Base-by-base conservation (phyloP, 441 rosid species). In the Isatis lusitanica region DNA sequence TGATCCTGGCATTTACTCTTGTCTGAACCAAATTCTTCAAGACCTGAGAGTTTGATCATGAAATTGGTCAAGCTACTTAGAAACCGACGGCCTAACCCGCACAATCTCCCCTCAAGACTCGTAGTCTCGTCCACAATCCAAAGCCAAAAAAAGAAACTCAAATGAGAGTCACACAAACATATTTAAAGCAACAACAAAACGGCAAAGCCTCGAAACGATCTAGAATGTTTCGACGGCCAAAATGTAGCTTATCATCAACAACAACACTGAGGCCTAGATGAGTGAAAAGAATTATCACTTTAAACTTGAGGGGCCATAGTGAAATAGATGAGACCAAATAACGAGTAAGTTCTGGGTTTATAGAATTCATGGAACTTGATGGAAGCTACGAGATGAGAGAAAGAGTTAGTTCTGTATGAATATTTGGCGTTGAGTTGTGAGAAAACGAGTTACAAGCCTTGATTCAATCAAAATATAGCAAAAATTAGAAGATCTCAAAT, bases 1-100 rank as follows among this genome's bases (percentile, higher is more conserved):
- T 90, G 97, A 75, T 87, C 88, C 77, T 89, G 99, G 75, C 99
- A 90, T 85, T 88, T 92, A 77, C 92, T 88, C 90, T 87, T 94
- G 81, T 90, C 96, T n/a, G 94, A 73, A 63, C 85, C 79, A 80
- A 82, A 90, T 82, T 91, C 85, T 81, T 94, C 98, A 71, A 91
- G 85, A 82, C 96, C 97, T 94, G 88, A 71, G 71, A 75, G 72
- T 40, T 65, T 13, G 18, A 56, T 31, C 53, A 9, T 47, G 60
- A 56, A 42, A 67, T 64, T n/a, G 16, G 62, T 68, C 69, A 74
- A 46, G 24, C 68, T 46, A 46, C 11, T 1, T 39, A 39, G 43
- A 26, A 26, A 26, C 28, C 28, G 28, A 26, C 28, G 28, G 28
- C 24, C 24, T 21, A 21, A 21, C 24, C 24, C 2, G 24, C 28